These are phyloP conservation scores for Austroboletus olivaceoglutinosus DNA, from an alignment of 1,284 basidiomycete genomes.

Conservation along the genomic window DNA sequence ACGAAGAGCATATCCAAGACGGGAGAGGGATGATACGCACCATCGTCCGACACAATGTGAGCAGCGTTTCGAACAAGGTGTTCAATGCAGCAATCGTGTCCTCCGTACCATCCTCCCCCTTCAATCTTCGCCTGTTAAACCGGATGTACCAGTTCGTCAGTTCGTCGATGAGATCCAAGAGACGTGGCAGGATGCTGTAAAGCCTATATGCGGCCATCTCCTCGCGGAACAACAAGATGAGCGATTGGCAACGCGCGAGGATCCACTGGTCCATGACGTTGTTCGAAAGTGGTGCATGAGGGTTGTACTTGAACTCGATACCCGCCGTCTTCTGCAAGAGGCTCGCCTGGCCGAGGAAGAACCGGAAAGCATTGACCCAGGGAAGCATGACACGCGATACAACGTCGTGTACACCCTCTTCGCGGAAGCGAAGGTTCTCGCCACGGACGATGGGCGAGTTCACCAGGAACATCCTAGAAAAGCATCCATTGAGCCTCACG, in stretches of 20 bases:
- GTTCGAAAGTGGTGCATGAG: conserved; percentile 77
- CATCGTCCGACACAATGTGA: conserved; percentile 94
- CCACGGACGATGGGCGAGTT: conserved; percentile 99
- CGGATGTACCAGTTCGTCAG: conserved; percentile 99
- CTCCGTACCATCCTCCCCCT: conserved; percentile 91
- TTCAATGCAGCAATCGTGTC: conserved; percentile 92
- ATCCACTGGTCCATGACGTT: conserved; percentile 99
- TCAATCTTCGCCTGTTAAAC: conserved; percentile 94
- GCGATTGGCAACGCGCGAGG: conserved; percentile 92
- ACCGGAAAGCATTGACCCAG: conserved; percentile 99
- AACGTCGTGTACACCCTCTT: conserved; percentile 97
- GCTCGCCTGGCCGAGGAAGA: conserved; percentile 96
- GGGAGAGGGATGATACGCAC: conserved; percentile 42
- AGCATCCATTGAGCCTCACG: background rate
- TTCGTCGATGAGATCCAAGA: conserved; percentile 92
- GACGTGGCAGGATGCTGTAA: conserved; percentile 96
- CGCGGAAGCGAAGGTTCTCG: conserved; percentile 96
- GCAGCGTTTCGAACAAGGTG: conserved; percentile 93
- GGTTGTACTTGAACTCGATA: conserved; percentile 84
- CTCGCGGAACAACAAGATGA: conserved; percentile 87
- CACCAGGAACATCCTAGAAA: conserved; percentile 88
- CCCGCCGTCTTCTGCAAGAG: conserved; percentile 84
- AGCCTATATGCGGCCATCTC: conserved; percentile 98
- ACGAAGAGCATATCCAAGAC: conserved; percentile 2
- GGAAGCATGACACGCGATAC: conserved; percentile 93